Conservation (phyloP, 1,284 basidiomycete species). For the Boletus mariae region DNA sequence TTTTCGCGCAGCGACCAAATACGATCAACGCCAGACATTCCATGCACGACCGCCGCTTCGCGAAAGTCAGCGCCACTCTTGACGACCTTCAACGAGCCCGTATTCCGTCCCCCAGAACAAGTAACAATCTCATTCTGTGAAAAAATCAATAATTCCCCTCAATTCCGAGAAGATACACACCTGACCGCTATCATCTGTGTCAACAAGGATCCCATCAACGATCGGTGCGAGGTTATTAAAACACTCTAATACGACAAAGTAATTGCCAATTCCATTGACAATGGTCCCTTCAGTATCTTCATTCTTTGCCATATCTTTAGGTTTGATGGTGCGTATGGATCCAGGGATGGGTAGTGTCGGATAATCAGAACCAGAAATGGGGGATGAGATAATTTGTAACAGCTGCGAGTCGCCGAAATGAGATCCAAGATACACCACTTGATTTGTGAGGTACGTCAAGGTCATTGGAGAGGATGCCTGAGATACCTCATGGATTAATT, state of each 20-base stretch:
- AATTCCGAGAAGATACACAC: constrained; percentile 39
- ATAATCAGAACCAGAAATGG: constrained; percentile 39
- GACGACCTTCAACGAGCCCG: constrained; percentile 79
- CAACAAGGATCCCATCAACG: constrained; percentile 76
- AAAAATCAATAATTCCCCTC: constrained; percentile 6
- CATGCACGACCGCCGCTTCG: constrained; percentile 60
- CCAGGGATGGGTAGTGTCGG: constrained; percentile 51
- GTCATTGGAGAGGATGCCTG: constrained; percentile 76
- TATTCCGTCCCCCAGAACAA: constrained; percentile 82
- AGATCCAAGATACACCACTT: constrained; percentile 79
- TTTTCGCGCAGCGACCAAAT: constrained; percentile 63
- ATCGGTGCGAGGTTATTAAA: constrained; percentile 88
- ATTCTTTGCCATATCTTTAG: constrained; percentile 24
- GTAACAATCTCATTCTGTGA: constrained; percentile 77
- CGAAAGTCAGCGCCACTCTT: constrained; percentile 84
- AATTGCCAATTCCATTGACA: constrained; percentile 47
- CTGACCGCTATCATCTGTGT: constrained; percentile 72
- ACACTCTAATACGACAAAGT: constrained; percentile 56
- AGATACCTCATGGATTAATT: constrained; percentile 1
- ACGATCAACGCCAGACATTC: constrained; percentile 53
- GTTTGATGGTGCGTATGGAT: constrained; percentile 41
- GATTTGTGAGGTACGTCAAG: constrained; percentile 72
- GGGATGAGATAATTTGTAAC: constrained; percentile 52
- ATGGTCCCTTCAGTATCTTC: constrained; percentile 43
- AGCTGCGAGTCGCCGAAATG: constrained; percentile 82